Base-by-base conservation (phyloP, 495 filamentous ascomycete genomes). In the Zalerion maritima region DNA sequence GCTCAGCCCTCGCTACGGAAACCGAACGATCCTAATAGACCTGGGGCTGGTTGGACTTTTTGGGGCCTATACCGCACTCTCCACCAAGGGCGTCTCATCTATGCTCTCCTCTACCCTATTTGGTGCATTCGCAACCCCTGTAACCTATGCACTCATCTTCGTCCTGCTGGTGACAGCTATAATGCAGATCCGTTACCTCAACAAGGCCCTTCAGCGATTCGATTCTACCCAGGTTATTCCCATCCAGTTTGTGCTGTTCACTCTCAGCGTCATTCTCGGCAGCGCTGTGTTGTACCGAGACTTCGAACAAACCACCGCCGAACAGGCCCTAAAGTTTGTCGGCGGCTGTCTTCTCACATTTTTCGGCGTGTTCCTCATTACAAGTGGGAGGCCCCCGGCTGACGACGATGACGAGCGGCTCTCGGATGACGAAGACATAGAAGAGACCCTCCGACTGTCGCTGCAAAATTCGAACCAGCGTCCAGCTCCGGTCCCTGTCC, bases 191-290 rank as follows among this genome's bases (percentile, higher is more conserved):
- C 82, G 78, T 37, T 97, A 94, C 49, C 65, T 97, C 37, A 97
- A 97, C 57, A 83, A 84, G 27, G 86, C 89, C 1, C 60, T 97
- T 12, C 84, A 91, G 47, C 75, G 81, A 30, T 97, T 97, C 57
- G 83, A 94, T 50, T 87, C 86, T 0, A 97, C 89, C 0, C 83
- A 93, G 43, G 89, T 97, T 36, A 94, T 97, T 30, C 89, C 89
- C 2, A 83, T 82, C 8, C 89, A 97, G 45, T 97, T 97, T 41
- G 89, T 97, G 15, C 65, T 92, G 21, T 97, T 97, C 50, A 97
- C 89, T 0, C 60, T 97, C 4, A 92, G 76, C 2, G 89, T 97
- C 29, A 96, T 97, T 43, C 68, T 92, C 29, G 89, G 89, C 25
- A 91, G 81, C 49, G 85, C 89, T 1, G 62, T 97, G 15, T 55